A percentile compares a stretch with the other conserved stretches of the same genome.
These are phyloP conservation scores for Calonectria leucothoes DNA, from an alignment of 2,329 filamentous ascomycete genomes.

Conservation along the genomic window DNA sequence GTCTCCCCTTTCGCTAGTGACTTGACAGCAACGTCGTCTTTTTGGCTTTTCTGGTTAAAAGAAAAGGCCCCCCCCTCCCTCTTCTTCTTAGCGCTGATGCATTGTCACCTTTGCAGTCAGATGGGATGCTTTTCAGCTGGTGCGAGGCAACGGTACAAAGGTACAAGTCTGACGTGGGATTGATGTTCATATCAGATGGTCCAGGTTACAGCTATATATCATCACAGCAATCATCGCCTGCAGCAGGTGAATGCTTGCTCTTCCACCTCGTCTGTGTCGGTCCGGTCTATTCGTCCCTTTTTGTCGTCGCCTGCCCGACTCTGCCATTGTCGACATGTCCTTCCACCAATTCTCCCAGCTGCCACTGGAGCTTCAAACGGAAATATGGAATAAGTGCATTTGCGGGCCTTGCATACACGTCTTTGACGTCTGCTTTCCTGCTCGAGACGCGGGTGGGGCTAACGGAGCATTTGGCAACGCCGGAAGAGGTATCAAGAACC, in stretches of 20 bases:
- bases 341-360: constrained; percentile 35
- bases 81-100: constrained; percentile 8
- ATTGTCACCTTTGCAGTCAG: background rate
- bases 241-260: background rate
- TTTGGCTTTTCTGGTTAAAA: constrained; percentile 7
- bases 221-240: background rate
- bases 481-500: background rate
- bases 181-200: background rate
- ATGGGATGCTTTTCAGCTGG: background rate
- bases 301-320: background rate
- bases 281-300: background rate
- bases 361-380: constrained; percentile 37
- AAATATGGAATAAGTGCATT: constrained; percentile 37
- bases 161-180: constrained; percentile 20
- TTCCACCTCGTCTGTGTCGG: constrained; percentile 8
- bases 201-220: background rate
- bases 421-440: constrained; percentile 44
- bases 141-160: background rate
- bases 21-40: background rate
- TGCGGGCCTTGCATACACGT: constrained; percentile 41
- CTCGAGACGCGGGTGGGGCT: constrained; percentile 26
- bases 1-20: background rate
- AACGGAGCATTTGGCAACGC: constrained; percentile 27
- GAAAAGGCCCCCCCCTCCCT: background rate
- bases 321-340: constrained; percentile 23